Evolutionary conservation across 257 asterid genomes (phyloP).

Genomic region (Buddleja alternifolia): DNA sequence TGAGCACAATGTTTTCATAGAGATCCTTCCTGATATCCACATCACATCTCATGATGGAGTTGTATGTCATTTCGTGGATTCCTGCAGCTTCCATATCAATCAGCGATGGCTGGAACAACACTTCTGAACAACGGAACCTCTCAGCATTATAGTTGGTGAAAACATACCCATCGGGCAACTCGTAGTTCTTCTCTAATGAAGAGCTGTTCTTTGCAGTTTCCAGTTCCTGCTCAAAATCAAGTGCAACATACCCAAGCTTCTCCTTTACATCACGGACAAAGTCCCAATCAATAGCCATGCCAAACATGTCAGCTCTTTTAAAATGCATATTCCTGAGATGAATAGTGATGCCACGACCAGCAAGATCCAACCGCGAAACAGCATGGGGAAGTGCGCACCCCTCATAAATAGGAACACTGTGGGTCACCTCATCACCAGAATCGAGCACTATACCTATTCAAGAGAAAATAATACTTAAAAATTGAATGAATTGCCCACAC

Average conservation of each 20-base stretch:
- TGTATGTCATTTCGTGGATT: slow-evolving; percentile 53
- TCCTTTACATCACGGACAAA: slow-evolving; percentile 52
- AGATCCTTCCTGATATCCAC: slow-evolving; percentile 66
- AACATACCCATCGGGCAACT: slow-evolving; percentile 51
- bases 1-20: slow-evolving; percentile 67
- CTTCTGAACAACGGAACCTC: slow-evolving; percentile 56
- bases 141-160: slow-evolving; percentile 45
- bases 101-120: slow-evolving; percentile 47
- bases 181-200: slow-evolving; percentile 43
- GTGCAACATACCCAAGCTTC: slow-evolving; percentile 49
- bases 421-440: slow-evolving; percentile 55
- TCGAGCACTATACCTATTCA: slow-evolving; percentile 47
- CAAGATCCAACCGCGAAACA: slow-evolving; percentile 41
- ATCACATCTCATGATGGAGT: slow-evolving; percentile 59
- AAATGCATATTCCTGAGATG: slow-evolving; percentile 45
- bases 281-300: slow-evolving; percentile 48
- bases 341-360: slow-evolving; percentile 49
- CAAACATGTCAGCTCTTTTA: slow-evolving; percentile 49
- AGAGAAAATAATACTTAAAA: too few species aligned
- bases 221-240: slow-evolving; percentile 46
- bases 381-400: slow-evolving; percentile 53
- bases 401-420: slow-evolving; percentile 49
- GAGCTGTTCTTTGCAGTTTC: slow-evolving; percentile 48
- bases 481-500: neutral
- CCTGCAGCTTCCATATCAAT: slow-evolving; percentile 50